phyloP scores from a whole-genome alignment of 352 stramenopile species.

The Peronosclerospora sorghi region DNA sequence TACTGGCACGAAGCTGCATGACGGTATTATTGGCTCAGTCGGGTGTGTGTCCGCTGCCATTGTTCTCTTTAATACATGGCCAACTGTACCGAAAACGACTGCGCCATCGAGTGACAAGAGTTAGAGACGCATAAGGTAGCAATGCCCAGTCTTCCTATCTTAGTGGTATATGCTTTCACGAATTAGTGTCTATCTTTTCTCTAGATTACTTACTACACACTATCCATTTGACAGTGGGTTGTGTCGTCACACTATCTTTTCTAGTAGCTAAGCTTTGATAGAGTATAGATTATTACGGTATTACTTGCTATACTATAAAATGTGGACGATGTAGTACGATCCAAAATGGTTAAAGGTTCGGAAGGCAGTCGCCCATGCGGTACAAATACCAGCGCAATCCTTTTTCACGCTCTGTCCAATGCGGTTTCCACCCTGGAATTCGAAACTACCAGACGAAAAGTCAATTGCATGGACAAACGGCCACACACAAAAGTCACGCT shows the following conservation, averaged over 20 bases:
- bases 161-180: no score
- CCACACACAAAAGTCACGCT: background rate
- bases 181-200: no score
- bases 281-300: no score
- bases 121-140: slow-evolving; percentile 6
- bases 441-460: slow-evolving; percentile 39
- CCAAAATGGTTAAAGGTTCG: no score
- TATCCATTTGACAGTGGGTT: no score
- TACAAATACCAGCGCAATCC: slow-evolving; percentile 75
- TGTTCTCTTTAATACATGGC: slow-evolving; percentile 82
- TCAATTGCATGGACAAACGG: background rate
- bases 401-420: slow-evolving; percentile 34
- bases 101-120: slow-evolving; percentile 9
- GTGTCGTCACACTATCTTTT: no score
- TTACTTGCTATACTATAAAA: no score
- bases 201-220: no score
- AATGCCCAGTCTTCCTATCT: background rate
- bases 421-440: slow-evolving; percentile 53
- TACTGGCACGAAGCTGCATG: slow-evolving; percentile 67
- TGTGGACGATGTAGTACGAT: no score
- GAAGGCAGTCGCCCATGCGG: slow-evolving; percentile 24
- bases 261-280: no score
- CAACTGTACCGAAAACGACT: slow-evolving; percentile 26
- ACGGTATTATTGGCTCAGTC: slow-evolving; percentile 71
- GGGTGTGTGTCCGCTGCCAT: slow-evolving; percentile 72